phyloP scores from a whole-genome alignment of 768 basidiomycete species.

The Russula ochroleuca region DNA sequence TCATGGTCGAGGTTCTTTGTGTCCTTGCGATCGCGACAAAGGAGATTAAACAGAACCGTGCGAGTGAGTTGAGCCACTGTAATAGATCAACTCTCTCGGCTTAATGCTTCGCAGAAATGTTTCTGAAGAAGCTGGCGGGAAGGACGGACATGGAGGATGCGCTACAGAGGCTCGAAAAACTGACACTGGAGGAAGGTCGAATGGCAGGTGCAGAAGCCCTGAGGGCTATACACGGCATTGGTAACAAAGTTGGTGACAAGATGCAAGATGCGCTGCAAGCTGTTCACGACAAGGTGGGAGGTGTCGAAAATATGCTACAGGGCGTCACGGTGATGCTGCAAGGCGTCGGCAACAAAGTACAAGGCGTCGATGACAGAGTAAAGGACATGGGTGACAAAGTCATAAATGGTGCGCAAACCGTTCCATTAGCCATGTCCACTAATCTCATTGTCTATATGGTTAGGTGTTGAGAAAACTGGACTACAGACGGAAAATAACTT shows the following conservation, averaged over 20 bases:
- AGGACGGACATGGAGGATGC: background rate
- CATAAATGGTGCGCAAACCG: background rate
- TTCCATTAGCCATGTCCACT: too few relatives aligned
- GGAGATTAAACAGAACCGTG: background rate
- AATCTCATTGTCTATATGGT: background rate
- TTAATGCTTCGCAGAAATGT: background rate
- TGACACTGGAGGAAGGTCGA: slow-evolving; percentile 4
- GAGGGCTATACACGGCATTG: background rate
- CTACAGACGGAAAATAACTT: background rate
- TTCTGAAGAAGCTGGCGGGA: background rate
- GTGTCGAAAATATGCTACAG: too few relatives aligned
- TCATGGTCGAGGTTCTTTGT: background rate
- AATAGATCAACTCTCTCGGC: background rate
- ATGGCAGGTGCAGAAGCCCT: background rate
- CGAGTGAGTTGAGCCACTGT: background rate
- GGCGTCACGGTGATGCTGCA: too few relatives aligned
- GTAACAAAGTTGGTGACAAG: background rate
- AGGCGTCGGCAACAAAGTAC: background rate
- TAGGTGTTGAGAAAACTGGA: background rate
- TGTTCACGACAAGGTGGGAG: background rate
- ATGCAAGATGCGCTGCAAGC: background rate
- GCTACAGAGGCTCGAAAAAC: background rate
- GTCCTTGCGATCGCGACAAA: background rate
- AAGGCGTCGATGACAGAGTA: background rate
- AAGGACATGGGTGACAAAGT: background rate